Conservation (phyloP, 1,284 basidiomycete species). For the Rhodotorula sp. region DNA sequence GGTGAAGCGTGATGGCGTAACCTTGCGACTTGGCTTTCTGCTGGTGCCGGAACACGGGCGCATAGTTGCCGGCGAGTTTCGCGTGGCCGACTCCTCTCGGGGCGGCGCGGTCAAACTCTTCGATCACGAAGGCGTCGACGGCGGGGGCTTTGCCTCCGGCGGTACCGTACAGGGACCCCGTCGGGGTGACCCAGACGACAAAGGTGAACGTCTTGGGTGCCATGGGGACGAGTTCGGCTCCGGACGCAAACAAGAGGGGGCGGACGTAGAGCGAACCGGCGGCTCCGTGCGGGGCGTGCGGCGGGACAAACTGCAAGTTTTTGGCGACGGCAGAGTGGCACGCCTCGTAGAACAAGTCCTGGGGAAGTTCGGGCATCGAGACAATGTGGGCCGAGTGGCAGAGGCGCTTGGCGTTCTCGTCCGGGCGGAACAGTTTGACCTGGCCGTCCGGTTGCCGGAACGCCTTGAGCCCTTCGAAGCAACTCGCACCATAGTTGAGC, state of each 20-base stretch:
- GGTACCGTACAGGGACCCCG: conserved; percentile 48
- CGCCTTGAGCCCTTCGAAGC: conserved; percentile 49
- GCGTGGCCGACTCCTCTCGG: conserved; percentile 44
- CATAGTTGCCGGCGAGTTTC: conserved; percentile 49
- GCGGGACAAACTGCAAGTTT: conserved; percentile 49
- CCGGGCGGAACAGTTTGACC: conserved; percentile 49
- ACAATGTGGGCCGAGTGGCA: conserved; percentile 45
- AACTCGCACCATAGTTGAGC: conserved; percentile 47
- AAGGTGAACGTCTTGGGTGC: conserved; percentile 48
- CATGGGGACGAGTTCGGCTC: conserved; percentile 45
- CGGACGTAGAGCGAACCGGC: conserved; percentile 35
- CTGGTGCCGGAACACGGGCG: conserved; percentile 45
- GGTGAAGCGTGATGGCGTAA: conserved; percentile 49
- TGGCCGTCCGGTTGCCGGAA: conserved; percentile 40
- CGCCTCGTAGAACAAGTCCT: conserved; percentile 44
- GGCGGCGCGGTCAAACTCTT: conserved; percentile 49
- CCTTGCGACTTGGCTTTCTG: conserved; percentile 47
- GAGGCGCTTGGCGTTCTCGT: conserved; percentile 44
- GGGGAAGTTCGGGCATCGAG: conserved; percentile 46
- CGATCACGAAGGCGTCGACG: conserved; percentile 48
- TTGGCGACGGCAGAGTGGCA: conserved; percentile 46
- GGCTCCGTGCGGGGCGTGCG: conserved; percentile 40
- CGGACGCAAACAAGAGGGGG: conserved; percentile 27
- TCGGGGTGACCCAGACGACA: conserved; percentile 49
- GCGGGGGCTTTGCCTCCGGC: conserved; percentile 45